Evolutionary conservation across 148 eudicot genomes (phyloP), one percentile per base, ranked within the genome.

Genomic region (Gaultheria prostrata): DNA sequence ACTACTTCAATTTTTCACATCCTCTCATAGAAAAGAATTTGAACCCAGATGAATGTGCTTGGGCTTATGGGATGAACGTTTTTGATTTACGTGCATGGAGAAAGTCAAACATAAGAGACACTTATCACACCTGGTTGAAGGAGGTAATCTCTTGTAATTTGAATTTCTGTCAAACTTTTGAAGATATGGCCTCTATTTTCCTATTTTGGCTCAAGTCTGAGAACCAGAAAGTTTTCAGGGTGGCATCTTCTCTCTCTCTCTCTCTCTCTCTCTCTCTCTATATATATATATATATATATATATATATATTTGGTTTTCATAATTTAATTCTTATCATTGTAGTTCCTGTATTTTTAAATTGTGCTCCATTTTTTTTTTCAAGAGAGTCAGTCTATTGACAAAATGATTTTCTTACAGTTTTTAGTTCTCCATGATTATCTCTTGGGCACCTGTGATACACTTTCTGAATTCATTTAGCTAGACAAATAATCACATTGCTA

Each of bases 41-140:
- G 88, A 87, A 97, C 84, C 93, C 99, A 10, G 95, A 93, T 30
- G 98, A 95, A 83, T 97, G 99, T 85, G 99, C 99, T 39, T 97
- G 99, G 99, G 99, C 99, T 69, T 97, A 97, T 86, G 99, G 99
- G 78, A 97, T 97, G 99, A 97, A 97, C 82, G 87, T 97, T 76
- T 97, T 97, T 89, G 99, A 97, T 91, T 87, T 97, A 81, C 91
- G 87, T 80, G 92, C 93, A 63, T 97, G 99, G 99, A 91, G 98
- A 85, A 90, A 87, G 91, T 92, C 98, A 82, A 88, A 88, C 83
- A 95, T 97, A 54, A 89, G 94, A 85, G 96, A 97, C 26, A 93
- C 94, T 49, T 97, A 97, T 86, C 99, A 97, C 81, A 83, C 94
- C 59, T 97, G 99, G 99, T 89, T 95, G 53, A 97, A 95, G 85